Percentiles rank a stretch among this genome's conserved stretches.
Conservation (phyloP, 2,329 filamentous ascomycete genomes). For the Xylaria sp. region DNA sequence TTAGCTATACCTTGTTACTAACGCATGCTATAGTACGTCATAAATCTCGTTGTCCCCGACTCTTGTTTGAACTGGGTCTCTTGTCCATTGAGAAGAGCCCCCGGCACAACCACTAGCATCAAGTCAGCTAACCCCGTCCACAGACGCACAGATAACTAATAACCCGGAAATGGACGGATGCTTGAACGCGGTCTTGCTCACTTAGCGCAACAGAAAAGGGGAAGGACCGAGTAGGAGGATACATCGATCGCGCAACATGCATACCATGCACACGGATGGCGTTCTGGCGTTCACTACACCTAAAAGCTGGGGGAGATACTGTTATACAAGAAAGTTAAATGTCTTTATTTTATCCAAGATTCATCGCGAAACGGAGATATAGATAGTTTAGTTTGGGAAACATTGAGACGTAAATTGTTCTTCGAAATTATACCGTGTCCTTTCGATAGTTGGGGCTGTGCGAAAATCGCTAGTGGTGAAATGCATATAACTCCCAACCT, state of each 20-base stretch:
- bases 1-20: background rate
- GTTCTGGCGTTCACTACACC: slow-evolving; percentile 15
- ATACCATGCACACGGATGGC: slow-evolving; percentile 9
- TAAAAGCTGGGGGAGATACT: background rate
- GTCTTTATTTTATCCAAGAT: background rate
- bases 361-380: background rate
- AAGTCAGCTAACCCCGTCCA: background rate
- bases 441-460: no score
- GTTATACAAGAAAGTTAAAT: background rate
- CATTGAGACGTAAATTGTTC: background rate
- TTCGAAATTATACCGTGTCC: background rate
- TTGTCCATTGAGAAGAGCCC: background rate
- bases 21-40: slow-evolving; percentile 10
- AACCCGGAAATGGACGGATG: slow-evolving; percentile 49
- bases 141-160: slow-evolving; percentile 47
- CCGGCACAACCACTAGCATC: background rate
- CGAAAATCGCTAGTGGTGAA: no score
- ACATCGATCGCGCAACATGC: background rate
- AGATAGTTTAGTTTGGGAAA: background rate
- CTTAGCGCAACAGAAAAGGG: slow-evolving; percentile 26
- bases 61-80: background rate
- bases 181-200: slow-evolving; percentile 47
- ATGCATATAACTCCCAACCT: no score
- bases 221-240: background rate
- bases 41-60: background rate